Evolutionary conservation across 2,329 filamentous ascomycete species (phyloP), one percentile per base, ranked within the genome.

Genomic region (Leptosphaerulina australis): DNA sequence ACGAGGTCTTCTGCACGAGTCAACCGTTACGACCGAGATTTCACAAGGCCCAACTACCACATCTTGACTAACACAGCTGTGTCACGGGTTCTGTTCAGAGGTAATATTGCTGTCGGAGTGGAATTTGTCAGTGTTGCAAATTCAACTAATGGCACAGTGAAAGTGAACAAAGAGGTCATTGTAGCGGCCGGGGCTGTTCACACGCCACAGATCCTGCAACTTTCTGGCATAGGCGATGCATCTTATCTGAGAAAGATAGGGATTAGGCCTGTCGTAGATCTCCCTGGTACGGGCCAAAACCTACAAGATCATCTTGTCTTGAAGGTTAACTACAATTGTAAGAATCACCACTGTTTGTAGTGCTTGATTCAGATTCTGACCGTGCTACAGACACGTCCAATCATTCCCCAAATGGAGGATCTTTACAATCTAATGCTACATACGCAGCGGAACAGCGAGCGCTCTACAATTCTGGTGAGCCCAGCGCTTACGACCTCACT

Each of bases 141-240:
- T 22, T 37, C 30, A 7, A 53, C 33, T 0, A 49, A n/a, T 10
- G 20, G 35, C 12, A 48, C 18, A 8, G 51, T 60, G 8, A 36
- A n/a, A 14, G 62, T 62, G 5, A 54, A 17, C 2, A 62, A 61
- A 44, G 84, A 87, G 59, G 76, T 86, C 9, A 77, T 87, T 17
- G 56, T 88, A 1, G 79, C 79, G 2, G 82, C 82, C 1, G 85
- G 85, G 2, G 78, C 74, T 24, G 71, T 87, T 14, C 76, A 83
- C 52, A 83, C 83, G 0, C 84, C 85, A 0, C 82, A 86, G 62
- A 67, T 88, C 4, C 74, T 88, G 2, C 83, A 87, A 56, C 71
- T 85, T 1, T 85, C 83, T 0, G 84, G 85, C 0, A 76, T 88
- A 26, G 85, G 85, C 4, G 5, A 51, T 17, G 20, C 21, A 9